phyloP scores from a whole-genome alignment of 106 monocot species.

The Dendrobium huoshanense region DNA sequence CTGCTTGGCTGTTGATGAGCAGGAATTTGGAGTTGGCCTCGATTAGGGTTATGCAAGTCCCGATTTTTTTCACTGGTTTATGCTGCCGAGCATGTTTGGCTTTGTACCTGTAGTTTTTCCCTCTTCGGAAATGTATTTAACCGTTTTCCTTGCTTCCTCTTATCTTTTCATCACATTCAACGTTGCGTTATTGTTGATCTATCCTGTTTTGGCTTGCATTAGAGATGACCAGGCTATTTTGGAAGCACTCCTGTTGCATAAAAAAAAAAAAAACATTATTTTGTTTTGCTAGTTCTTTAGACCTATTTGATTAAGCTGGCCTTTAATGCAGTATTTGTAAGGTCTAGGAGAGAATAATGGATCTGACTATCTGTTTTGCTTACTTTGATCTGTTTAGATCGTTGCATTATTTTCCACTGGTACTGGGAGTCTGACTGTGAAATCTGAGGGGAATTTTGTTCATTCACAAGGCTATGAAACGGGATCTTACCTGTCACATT shows the following conservation, averaged over 20 bases:
- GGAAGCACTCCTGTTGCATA: background rate
- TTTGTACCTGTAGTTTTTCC: background rate
- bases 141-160: background rate
- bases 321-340: background rate
- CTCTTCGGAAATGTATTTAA: background rate
- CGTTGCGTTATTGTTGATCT: background rate
- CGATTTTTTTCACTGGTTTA: background rate
- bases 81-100: background rate
- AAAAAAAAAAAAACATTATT: no score
- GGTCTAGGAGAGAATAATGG: background rate
- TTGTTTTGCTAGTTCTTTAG: background rate
- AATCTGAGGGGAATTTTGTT: conserved; percentile 11
- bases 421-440: conserved; percentile 19
- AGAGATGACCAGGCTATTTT: background rate
- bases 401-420: conserved; percentile 22
- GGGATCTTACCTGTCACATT: conserved; percentile 63
- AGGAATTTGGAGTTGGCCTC: background rate
- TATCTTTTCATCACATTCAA: background rate
- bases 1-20: background rate
- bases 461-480: conserved; percentile 26
- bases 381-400: conserved; percentile 27
- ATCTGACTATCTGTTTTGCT: background rate
- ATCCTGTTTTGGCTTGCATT: background rate
- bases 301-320: background rate
- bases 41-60: background rate